Evolutionary conservation across 169 alveolate genomes (phyloP), one percentile per base, ranked within the genome.

Genomic region (Cryptosporidium xiaoi): DNA sequence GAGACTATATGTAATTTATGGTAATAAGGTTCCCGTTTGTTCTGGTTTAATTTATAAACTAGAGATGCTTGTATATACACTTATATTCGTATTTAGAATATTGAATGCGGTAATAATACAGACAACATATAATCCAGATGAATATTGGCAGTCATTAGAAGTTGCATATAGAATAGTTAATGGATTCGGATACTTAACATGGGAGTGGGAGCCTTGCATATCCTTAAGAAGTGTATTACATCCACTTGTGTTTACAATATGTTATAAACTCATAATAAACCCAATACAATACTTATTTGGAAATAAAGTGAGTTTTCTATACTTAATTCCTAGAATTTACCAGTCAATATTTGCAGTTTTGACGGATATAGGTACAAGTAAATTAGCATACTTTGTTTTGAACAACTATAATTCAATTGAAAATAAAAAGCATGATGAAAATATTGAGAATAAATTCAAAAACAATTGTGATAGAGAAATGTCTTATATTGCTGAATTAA

Each of bases 161-260:
- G 92, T 92, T 16, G 87, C 95, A 3, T 94, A 93, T 68, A 71
- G 51, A 60, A 89, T 92, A 65, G 92, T 83, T 34, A 90, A 84
- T 56, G 92, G 93, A 3, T 92, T 84, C 64, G 96, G 96, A 0
- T 92, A 91, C 44, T 83, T 90, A 50, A 90, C 95, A 8, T 93
- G 96, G 95, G 96, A 93, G 58, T 93, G 96, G 95, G 94, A 90
- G 65, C 93, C 92, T 16, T 90, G 93, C 82, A 51, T 91, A 34
- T 65, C 93, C 46, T 77, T 93, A 60, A 77, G 95, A 48, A 84
- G 92, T 66, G 67, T 89, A 18, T 13, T 92, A 16, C 94, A 91
- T 48, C 96, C 96, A 31, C 68, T 91, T 13, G 20, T 92, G 1
- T 92, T 90, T 77, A 91, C 90, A 24, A 36, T 83, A 31, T 64